Conservation (phyloP, 148 eudicot genomes). For the Amaranthus cruentus region DNA sequence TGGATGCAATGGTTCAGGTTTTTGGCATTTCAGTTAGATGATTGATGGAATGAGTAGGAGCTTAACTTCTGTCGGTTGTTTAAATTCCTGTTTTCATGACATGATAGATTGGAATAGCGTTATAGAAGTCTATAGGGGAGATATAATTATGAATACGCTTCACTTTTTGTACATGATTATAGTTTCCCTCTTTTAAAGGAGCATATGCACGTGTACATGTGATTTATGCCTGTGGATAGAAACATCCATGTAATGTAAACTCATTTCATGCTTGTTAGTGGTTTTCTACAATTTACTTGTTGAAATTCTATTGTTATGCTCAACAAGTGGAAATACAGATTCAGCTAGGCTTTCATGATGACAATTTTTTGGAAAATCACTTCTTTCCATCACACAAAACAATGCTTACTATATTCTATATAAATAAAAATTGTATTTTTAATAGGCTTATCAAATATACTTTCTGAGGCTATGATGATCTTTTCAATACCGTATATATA, state of each 20-base stretch:
- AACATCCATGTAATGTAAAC: constrained; percentile 6
- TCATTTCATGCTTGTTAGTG: neutral
- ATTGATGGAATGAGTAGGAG: neutral
- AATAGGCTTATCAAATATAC: neutral
- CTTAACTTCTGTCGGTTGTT: neutral
- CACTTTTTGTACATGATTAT: neutral
- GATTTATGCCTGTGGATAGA: neutral
- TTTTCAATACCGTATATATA: neutral
- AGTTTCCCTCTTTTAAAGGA: constrained; percentile 3
- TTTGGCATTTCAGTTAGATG: neutral
- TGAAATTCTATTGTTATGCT: neutral
- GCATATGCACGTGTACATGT: neutral
- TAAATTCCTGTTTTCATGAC: neutral
- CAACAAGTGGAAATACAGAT: neutral
- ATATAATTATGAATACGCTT: neutral
- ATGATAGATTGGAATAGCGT: neutral
- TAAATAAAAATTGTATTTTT: neutral
- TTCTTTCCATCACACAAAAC: neutral
- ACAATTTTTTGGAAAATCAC: neutral
- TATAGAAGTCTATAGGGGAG: neutral
- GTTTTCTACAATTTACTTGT: neutral
- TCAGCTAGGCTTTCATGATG: neutral
- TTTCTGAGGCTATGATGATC: neutral
- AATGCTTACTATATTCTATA: neutral
- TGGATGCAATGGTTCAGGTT: neutral